phyloP scores from a whole-genome alignment of 1,139 yeast species.

The Geotrichum armillariae region DNA sequence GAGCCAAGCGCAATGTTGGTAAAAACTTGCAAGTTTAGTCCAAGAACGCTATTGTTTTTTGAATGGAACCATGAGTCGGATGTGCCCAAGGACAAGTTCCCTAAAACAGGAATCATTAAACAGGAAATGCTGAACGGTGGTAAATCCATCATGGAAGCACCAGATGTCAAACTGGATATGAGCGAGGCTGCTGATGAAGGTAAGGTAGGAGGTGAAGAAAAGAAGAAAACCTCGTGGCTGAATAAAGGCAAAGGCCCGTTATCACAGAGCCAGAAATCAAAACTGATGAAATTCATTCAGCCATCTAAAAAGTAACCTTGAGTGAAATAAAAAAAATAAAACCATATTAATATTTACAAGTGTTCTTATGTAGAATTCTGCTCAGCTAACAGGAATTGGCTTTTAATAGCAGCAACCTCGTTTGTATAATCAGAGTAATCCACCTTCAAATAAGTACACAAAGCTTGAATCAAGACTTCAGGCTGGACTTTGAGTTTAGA shows the following conservation, averaged over 20 bases:
- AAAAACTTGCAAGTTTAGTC: slow-evolving; percentile 32
- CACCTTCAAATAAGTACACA: slow-evolving; percentile 6
- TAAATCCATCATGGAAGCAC: slow-evolving; percentile 30
- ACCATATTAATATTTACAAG: not conserved
- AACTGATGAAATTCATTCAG: slow-evolving; percentile 20
- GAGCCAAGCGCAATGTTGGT: slow-evolving; percentile 27
- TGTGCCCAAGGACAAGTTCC: slow-evolving; percentile 12
- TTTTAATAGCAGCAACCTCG: not conserved
- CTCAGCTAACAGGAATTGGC: slow-evolving; percentile 7
- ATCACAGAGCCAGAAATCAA: slow-evolving; percentile 9
- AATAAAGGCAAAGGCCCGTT: slow-evolving; percentile 18
- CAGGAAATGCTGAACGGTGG: slow-evolving; percentile 25
- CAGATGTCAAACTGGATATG: slow-evolving; percentile 29
- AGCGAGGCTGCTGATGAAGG: not conserved
- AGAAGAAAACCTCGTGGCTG: slow-evolving; percentile 15
- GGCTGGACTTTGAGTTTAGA: slow-evolving; percentile 5
- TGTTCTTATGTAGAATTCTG: not conserved
- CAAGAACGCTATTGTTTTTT: slow-evolving; percentile 34
- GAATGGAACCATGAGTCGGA: slow-evolving; percentile 32
- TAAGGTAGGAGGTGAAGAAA: not conserved
- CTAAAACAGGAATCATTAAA: slow-evolving; percentile 24
- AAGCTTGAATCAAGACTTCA: slow-evolving; percentile 7
- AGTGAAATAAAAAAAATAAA: not conserved
- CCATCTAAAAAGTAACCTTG: slow-evolving; percentile 9
- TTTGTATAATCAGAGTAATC: not conserved